Conservation (phyloP, 73 alveolate genomes). For the Tetrahymena elliotti region DNA sequence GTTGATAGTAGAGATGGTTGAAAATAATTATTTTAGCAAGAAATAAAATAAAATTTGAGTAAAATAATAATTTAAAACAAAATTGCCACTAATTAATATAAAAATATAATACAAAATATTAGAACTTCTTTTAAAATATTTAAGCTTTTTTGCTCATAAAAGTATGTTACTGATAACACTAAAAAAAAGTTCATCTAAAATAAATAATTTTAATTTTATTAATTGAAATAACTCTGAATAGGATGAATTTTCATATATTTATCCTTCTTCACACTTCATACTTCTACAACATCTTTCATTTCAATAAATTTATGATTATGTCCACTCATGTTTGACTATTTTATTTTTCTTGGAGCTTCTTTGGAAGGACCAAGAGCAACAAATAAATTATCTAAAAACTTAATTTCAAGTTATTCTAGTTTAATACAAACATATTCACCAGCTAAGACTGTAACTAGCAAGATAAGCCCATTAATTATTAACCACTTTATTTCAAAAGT, state of each 20-base stretch:
- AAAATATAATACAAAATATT: background rate
- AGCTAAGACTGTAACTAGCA: background rate
- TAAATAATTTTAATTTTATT: no score
- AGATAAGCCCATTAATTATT: background rate
- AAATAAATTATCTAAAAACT: background rate
- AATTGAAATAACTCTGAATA: background rate
- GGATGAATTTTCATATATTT: no score
- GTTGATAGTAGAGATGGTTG: background rate
- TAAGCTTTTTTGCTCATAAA: background rate
- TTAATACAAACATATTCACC: background rate
- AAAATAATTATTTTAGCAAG: no score
- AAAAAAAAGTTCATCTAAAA: background rate
- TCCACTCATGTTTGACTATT: background rate
- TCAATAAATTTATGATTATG: background rate
- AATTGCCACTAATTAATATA: background rate
- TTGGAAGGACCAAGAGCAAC: background rate
- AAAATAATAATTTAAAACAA: background rate
- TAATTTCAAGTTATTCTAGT: background rate
- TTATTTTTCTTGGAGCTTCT: background rate
- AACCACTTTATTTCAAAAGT: background rate
- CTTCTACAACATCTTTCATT: background rate
- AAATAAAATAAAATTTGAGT: no score
- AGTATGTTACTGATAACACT: no score
- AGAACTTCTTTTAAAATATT: background rate
- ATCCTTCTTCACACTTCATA: background rate